These are phyloP conservation scores for Dactylellina cionopaga DNA, from an alignment of 2,329 filamentous ascomycete genomes.

Conservation along the genomic window DNA sequence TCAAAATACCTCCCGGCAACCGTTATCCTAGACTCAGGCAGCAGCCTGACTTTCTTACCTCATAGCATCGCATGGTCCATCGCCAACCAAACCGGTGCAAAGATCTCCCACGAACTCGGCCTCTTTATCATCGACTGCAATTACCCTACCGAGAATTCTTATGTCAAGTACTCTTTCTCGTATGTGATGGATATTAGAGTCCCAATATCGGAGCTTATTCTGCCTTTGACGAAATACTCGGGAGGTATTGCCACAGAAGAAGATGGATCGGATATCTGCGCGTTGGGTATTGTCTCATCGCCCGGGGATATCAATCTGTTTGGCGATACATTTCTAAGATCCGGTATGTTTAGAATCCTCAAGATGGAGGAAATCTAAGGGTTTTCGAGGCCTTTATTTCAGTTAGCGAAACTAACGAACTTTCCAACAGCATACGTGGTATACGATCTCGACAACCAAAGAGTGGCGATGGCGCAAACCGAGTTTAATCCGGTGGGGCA, in stretches of 20 bases:
- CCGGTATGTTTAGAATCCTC: slow-evolving; percentile 21
- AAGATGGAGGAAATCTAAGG: slow-evolving; percentile 57
- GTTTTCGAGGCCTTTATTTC: neutral
- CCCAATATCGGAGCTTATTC: slow-evolving; percentile 67
- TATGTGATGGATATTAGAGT: slow-evolving; percentile 66
- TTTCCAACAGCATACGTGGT: slow-evolving; percentile 74
- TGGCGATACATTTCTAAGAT: slow-evolving; percentile 44
- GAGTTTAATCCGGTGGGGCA: slow-evolving; percentile 68
- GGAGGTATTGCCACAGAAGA: slow-evolving; percentile 14
- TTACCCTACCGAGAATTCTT: slow-evolving; percentile 62
- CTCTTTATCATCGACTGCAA: slow-evolving; percentile 72
- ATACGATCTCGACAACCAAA: slow-evolving; percentile 77
- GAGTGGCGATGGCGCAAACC: slow-evolving; percentile 76
- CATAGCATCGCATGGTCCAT: slow-evolving; percentile 52
- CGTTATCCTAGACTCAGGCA: slow-evolving; percentile 74
- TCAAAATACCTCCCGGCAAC: slow-evolving; percentile 67
- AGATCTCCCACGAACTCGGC: slow-evolving; percentile 67
- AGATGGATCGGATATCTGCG: slow-evolving; percentile 49
- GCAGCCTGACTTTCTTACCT: slow-evolving; percentile 56
- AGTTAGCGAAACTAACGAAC: slow-evolving; percentile 59
- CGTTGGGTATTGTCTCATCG: slow-evolving; percentile 23
- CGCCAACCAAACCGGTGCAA: slow-evolving; percentile 59
- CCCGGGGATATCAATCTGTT: slow-evolving; percentile 30
- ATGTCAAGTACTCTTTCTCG: slow-evolving; percentile 69
- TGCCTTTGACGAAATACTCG: slow-evolving; percentile 43